Conservation (phyloP, 2,329 filamentous ascomycete genomes). For the Aureobasidium sp. region DNA sequence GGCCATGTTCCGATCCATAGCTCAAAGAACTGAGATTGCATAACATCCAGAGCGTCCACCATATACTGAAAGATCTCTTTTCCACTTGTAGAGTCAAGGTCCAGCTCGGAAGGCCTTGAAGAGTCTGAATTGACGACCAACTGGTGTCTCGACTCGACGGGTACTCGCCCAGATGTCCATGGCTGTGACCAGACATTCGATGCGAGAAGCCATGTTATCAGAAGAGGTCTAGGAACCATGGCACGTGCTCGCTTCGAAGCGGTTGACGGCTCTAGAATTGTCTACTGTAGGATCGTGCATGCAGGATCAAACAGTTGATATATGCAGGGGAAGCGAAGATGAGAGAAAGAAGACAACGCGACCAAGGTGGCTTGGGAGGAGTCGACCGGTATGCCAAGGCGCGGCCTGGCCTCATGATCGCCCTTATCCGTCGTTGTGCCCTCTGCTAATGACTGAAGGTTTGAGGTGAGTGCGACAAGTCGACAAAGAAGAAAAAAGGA, state of each 20-base stretch:
- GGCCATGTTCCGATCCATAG: constrained; percentile 77
- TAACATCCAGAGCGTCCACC: constrained; percentile 53
- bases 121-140: background rate
- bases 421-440: background rate
- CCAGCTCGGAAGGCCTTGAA: background rate
- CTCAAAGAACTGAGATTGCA: constrained; percentile 71
- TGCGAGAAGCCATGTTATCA: background rate
- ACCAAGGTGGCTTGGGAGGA: background rate
- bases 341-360: background rate
- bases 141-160: background rate
- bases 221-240: background rate
- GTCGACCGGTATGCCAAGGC: constrained; percentile 1
- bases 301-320: background rate
- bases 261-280: background rate
- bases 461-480: background rate
- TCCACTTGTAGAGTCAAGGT: background rate
- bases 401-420: constrained; percentile 7
- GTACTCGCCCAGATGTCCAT: background rate
- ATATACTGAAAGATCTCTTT: background rate
- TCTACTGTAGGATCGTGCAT: background rate
- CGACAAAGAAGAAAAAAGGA: background rate
- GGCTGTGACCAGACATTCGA: background rate
- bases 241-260: background rate
- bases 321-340: background rate
- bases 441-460: background rate